A percentile compares a stretch with the other conserved stretches of the same genome.
Conservation (phyloP, 1,284 basidiomycete genomes). For the Entoloma clypeatum region DNA sequence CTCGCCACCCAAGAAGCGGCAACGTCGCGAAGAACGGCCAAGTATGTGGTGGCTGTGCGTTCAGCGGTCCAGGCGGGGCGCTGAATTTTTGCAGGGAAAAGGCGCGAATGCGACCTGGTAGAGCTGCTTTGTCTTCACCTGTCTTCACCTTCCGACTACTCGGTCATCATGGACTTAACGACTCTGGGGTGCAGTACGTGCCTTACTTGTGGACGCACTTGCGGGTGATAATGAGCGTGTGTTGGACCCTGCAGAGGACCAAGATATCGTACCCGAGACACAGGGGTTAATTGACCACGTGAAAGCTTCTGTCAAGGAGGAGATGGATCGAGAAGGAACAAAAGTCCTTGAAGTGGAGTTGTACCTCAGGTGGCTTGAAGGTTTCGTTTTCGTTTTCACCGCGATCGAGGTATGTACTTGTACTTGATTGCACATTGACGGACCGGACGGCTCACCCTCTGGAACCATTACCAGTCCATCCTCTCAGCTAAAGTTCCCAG, state of each 20-base stretch:
- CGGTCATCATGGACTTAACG: conserved; percentile 18
- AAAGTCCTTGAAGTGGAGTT: conserved; percentile 37
- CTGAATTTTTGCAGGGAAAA: conserved; percentile 8
- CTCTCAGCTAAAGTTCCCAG: conserved; percentile 32
- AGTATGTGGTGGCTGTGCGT: conserved; percentile 6
- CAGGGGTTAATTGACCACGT: conserved; percentile 29
- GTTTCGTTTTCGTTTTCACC: conserved; percentile 32
- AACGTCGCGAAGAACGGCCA: conserved; percentile 11
- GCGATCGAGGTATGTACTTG: conserved; percentile 29
- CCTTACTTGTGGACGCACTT: conserved; percentile 1
- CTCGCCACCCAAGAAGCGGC: conserved; percentile 18
- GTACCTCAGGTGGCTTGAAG: conserved; percentile 37
- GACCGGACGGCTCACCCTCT: too few relatives aligned
- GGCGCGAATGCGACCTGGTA: conserved; percentile 16
- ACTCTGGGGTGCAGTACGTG: conserved; percentile 15
- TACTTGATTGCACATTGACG: too few relatives aligned
- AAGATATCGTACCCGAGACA: conserved; percentile 18
- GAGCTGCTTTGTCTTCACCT: conserved; percentile 16
- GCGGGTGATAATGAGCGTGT: neutral
- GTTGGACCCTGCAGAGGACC: conserved; percentile 16
- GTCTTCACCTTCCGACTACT: conserved; percentile 11
- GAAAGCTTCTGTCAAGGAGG: conserved; percentile 27
- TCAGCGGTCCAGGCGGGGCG: neutral
- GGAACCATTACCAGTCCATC: conserved; percentile 25
- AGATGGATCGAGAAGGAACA: conserved; percentile 21